Evolutionary conservation across 257 asterid species (phyloP).

Genomic region (Ilex asprella): DNA sequence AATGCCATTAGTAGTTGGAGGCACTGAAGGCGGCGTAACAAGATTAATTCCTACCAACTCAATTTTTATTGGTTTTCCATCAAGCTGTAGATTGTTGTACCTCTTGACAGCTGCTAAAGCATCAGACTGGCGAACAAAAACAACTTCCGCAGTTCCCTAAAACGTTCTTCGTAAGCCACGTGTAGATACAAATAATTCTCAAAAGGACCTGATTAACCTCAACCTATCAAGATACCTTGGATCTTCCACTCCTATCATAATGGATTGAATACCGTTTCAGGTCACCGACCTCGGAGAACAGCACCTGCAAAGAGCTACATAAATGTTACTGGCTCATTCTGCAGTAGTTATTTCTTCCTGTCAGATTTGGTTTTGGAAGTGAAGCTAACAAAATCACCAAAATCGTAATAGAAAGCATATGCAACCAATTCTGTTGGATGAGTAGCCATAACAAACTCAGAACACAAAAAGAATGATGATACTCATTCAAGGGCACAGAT

Average conservation of each 20-base stretch:
- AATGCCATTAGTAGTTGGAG: slow-evolving; percentile 27
- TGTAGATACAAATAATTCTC: neutral
- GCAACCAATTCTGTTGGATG: no score
- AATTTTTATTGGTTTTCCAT: slow-evolving; percentile 64
- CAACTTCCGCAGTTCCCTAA: slow-evolving; percentile 45
- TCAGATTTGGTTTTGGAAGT: neutral
- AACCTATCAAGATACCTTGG: slow-evolving; percentile 29
- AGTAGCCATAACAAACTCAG: no score
- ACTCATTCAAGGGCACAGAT: no score
- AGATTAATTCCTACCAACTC: slow-evolving; percentile 49
- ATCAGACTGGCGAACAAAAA: slow-evolving; percentile 52
- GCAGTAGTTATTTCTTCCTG: neutral
- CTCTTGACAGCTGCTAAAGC: slow-evolving; percentile 66
- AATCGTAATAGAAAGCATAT: no score
- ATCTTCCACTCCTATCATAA: slow-evolving; percentile 40
- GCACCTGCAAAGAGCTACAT: slow-evolving; percentile 24
- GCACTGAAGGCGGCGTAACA: slow-evolving; percentile 10
- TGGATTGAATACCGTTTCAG: slow-evolving; percentile 34
- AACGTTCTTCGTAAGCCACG: neutral
- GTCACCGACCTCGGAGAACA: slow-evolving; percentile 45
- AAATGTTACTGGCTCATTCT: neutral
- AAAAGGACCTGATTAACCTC: neutral
- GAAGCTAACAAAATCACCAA: neutral
- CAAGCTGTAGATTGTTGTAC: slow-evolving; percentile 54
- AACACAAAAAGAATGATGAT: no score